Percentiles rank a stretch among this genome's conserved stretches.
These are phyloP conservation scores for Mortierella sp. DNA, from an alignment of 371 early-diverging fungal species.

Conservation along the genomic window DNA sequence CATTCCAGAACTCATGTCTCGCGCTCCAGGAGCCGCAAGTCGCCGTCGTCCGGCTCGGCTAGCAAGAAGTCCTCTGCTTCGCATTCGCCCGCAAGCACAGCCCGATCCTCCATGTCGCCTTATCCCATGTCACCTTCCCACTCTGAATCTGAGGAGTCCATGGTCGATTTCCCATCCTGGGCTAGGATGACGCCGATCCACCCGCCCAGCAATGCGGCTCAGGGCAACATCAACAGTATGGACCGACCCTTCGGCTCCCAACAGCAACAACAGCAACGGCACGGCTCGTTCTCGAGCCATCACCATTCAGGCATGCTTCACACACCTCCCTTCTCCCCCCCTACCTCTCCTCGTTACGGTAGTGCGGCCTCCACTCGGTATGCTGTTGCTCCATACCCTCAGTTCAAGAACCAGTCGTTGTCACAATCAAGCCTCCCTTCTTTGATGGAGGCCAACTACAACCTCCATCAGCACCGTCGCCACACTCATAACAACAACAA, in stretches of 20 bases:
- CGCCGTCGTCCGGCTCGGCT: slow-evolving; percentile 14
- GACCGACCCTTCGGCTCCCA: slow-evolving; percentile 22
- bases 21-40: slow-evolving; percentile 43
- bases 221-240: slow-evolving; percentile 13
- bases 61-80: slow-evolving; percentile 23
- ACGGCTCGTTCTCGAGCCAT: slow-evolving; percentile 5
- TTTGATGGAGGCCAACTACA: slow-evolving; percentile 49
- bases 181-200: slow-evolving; percentile 55
- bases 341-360: slow-evolving; percentile 50
- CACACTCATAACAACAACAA: slow-evolving; percentile 17
- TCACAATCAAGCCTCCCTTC: slow-evolving; percentile 27
- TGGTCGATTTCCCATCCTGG: slow-evolving; percentile 42
- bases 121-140: slow-evolving; percentile 50
- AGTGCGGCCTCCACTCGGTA: slow-evolving; percentile 41
- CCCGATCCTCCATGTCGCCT: slow-evolving; percentile 50
- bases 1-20: slow-evolving; percentile 48
- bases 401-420: slow-evolving; percentile 33
- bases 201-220: slow-evolving; percentile 29
- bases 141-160: slow-evolving; percentile 48
- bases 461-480: slow-evolving; percentile 48
- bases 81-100: slow-evolving; percentile 43
- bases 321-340: slow-evolving; percentile 53
- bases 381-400: slow-evolving; percentile 52
- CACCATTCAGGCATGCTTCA: slow-evolving; percentile 34
- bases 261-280: slow-evolving; percentile 21